Evolutionary conservation across 2,329 filamentous ascomycete genomes (phyloP), one percentile per base, ranked within the genome.

Genomic region (Elsinoe arachidis): DNA sequence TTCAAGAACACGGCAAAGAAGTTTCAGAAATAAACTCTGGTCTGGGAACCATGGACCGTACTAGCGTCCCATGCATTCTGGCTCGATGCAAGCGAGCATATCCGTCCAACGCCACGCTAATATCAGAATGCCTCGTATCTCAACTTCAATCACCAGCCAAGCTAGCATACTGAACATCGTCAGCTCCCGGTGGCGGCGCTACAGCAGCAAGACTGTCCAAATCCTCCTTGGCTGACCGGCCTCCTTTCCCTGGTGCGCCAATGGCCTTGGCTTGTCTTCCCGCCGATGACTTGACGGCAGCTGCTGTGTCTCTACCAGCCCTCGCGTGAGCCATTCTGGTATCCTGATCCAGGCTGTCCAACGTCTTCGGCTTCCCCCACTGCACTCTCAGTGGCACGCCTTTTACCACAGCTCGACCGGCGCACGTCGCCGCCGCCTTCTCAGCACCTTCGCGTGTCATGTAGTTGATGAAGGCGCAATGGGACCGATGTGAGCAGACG

Each of bases 401-500:
- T 35, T 90, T 85, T 65, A 99, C 88, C 5, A 97, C 83, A 0
- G 90, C 90, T 61, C 87, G 87, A 5, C 95, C 93, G 70, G 96
- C 87, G 64, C 90, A 92, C 17, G 88, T 83, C 34, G 83, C 83
- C 0, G 93, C 89, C 0, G 95, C 95, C 59, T 81, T 84, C 73
- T 99, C 93, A 0, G 95, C 93, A 1, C 82, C 86, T 61, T 89
- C 84, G 58, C 93, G 82, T 2, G 86, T 88, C 64, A 90, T 84
- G 70, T 90, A 99, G 74, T 99, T 99, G 73, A 99, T 79, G 68
- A 97, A 99, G 1, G 93, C 93, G 70, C 91, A 97, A 68, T 97
- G 93, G 14, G 92, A 92, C 76, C 95, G 90, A 74, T 99, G 93
- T 5, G 91, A 96, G 72, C 93, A 97, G 37, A 99, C 86, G 14